Evolutionary conservation across 768 basidiomycete genomes (phyloP).

Genomic region (Kwoniella dejecticola): DNA sequence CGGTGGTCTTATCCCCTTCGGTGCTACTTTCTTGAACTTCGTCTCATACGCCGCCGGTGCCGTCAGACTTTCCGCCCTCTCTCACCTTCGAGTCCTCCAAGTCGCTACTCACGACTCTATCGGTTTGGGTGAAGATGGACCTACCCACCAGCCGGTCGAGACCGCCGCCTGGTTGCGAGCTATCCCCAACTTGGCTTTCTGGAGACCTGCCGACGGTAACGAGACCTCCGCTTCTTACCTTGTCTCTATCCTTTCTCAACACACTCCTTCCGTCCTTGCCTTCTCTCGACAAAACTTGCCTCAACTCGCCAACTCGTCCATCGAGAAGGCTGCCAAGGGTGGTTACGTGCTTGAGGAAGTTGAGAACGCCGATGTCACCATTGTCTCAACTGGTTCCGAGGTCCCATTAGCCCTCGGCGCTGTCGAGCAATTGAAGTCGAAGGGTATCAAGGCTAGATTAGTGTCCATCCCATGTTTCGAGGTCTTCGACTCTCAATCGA

Average conservation of each 20-base stretch:
- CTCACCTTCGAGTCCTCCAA: slow-evolving; percentile 88
- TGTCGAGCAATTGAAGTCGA: slow-evolving; percentile 71
- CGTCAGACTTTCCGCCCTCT: slow-evolving; percentile 84
- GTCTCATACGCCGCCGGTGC: slow-evolving; percentile 92
- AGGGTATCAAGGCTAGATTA: slow-evolving; percentile 78
- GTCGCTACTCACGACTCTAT: slow-evolving; percentile 96
- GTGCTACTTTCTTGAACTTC: slow-evolving; percentile 93
- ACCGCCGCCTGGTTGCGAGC: slow-evolving; percentile 83
- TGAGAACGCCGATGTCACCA: slow-evolving; percentile 76
- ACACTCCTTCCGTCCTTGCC: slow-evolving; percentile 68
- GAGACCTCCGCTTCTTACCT: slow-evolving; percentile 86
- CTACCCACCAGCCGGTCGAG: slow-evolving; percentile 94
- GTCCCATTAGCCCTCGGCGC: slow-evolving; percentile 81
- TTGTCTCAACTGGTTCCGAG: slow-evolving; percentile 87
- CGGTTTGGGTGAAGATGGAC: slow-evolving; percentile 80
- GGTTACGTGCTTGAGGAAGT: slow-evolving; percentile 89
- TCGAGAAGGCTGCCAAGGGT: slow-evolving; percentile 79
- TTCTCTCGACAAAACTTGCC: slow-evolving; percentile 63
- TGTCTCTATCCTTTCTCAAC: slow-evolving; percentile 70
- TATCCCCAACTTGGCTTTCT: slow-evolving; percentile 84
- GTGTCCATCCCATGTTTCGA: slow-evolving; percentile 90
- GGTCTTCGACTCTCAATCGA: slow-evolving; percentile 75
- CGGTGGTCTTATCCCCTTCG: slow-evolving; percentile 86
- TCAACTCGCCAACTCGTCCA: slow-evolving; percentile 81
- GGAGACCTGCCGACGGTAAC: slow-evolving; percentile 86